These are phyloP conservation scores for Saturnispora quitensis DNA, from an alignment of 805 yeast species.

Conservation along the genomic window DNA sequence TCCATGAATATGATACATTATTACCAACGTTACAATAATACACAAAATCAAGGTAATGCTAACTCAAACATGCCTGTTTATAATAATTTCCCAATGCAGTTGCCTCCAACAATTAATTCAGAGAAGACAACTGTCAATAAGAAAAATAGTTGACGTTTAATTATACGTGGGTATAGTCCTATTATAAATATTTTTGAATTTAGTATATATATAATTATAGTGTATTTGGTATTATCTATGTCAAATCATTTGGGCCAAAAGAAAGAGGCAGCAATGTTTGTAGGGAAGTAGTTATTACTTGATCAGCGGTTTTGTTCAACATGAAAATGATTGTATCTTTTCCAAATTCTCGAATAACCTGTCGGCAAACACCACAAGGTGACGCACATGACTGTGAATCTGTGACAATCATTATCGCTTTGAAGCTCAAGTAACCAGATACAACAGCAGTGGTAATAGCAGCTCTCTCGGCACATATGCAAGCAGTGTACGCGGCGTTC, in stretches of 20 bases:
- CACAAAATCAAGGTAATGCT: not conserved
- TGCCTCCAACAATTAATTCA: not conserved
- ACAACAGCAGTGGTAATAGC: constrained; percentile 50
- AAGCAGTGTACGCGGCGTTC: constrained; percentile 80
- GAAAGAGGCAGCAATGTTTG: constrained; percentile 68
- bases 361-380: constrained; percentile 95
- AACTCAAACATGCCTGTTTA: not conserved
- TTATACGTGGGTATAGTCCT: constrained; percentile 1
- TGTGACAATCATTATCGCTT: constrained; percentile 59
- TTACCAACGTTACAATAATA: not conserved
- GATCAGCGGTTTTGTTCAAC: constrained; percentile 49
- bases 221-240: not conserved
- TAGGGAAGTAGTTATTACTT: constrained; percentile 37
- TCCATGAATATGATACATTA: not conserved
- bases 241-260: constrained; percentile 74
- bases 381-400: constrained; percentile 52
- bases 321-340: constrained; percentile 50
- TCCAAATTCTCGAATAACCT: constrained; percentile 76
- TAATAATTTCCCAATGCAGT: not conserved
- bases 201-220: not conserved
- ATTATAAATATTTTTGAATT: not conserved
- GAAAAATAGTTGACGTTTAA: not conserved
- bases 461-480: constrained; percentile 69
- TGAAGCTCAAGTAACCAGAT: constrained; percentile 33
- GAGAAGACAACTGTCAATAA: not conserved